Evolutionary conservation across 2,329 filamentous ascomycete species (phyloP).

Genomic region (Penicillium corylophilum): DNA sequence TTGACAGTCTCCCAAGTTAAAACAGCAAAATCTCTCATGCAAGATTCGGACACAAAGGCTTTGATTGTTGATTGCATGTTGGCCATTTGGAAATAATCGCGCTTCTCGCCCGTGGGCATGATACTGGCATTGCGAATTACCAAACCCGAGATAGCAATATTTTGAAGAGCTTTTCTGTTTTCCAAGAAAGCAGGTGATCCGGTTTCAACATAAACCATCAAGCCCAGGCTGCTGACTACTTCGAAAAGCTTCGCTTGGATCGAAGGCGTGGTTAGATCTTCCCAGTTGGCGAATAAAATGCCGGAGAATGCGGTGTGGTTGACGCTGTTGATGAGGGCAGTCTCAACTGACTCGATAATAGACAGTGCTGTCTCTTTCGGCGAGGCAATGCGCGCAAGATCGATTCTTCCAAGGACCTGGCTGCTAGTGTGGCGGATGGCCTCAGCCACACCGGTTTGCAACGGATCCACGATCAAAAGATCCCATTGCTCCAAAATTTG

Average conservation of each 20-base stretch:
- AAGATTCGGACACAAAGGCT: constrained; percentile 48
- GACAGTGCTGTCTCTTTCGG: constrained; percentile 23
- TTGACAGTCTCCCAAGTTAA: constrained; percentile 49
- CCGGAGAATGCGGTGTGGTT: constrained; percentile 37
- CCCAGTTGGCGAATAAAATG: constrained; percentile 46
- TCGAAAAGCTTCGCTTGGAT: constrained; percentile 34
- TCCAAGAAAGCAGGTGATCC: constrained; percentile 42
- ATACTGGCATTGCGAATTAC: constrained; percentile 46
- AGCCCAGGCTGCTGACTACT: constrained; percentile 35
- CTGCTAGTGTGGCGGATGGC: constrained; percentile 28
- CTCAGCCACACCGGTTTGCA: constrained; percentile 35
- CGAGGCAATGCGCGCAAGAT: constrained; percentile 24
- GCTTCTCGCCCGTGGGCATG: constrained; percentile 40
- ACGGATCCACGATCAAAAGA: constrained; percentile 46
- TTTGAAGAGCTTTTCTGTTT: constrained; percentile 36
- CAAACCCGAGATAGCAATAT: constrained; percentile 37
- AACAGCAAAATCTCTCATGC: constrained; percentile 43
- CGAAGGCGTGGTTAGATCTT: constrained; percentile 30
- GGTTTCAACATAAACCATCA: constrained; percentile 46
- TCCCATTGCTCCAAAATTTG: constrained; percentile 46
- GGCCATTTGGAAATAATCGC: constrained; percentile 47
- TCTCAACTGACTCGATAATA: constrained; percentile 31
- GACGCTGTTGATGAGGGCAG: constrained; percentile 26
- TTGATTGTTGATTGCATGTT: constrained; percentile 44
- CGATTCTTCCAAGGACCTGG: constrained; percentile 35